phyloP scores from a whole-genome alignment of 2,329 filamentous ascomycete species.

The Claviceps africana region DNA sequence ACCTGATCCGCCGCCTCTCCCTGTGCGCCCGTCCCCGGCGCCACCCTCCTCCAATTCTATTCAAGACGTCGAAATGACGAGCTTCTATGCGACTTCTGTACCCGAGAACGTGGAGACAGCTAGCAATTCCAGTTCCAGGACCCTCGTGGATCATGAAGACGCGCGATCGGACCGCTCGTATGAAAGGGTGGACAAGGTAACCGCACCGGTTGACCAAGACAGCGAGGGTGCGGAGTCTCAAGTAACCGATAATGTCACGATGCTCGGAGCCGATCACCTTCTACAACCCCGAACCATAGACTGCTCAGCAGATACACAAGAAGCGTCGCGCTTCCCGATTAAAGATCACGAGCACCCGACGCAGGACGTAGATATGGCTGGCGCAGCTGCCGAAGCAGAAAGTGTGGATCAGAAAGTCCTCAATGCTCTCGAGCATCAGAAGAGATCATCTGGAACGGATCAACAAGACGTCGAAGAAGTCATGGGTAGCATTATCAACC shows the following conservation, averaged over 20 bases:
- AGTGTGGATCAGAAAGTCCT: conserved; percentile 33
- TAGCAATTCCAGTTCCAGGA: conserved; percentile 37
- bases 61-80: conserved; percentile 23
- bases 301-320: not conserved
- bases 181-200: conserved; percentile 18
- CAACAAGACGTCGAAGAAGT: conserved; percentile 97
- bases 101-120: conserved; percentile 22
- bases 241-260: not conserved
- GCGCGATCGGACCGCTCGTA: conserved; percentile 22
- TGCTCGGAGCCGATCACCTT: not conserved
- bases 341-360: conserved; percentile 3
- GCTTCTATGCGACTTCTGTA: conserved; percentile 17
- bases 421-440: conserved; percentile 31
- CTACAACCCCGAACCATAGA: not conserved
- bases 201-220: conserved; percentile 6
- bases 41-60: conserved; percentile 15
- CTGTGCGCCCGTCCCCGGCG: conserved; percentile 30
- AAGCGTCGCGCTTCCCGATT: not conserved
- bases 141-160: conserved; percentile 32
- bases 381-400: conserved; percentile 16
- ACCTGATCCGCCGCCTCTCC: conserved; percentile 32
- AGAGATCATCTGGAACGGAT: conserved; percentile 38
- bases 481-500: conserved; percentile 80
- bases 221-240: conserved; percentile 5
- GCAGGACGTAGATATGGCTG: conserved; percentile 16